These are phyloP conservation scores for Madurella mycetomatis DNA, from an alignment of 2,329 filamentous ascomycete genomes.

Conservation along the genomic window DNA sequence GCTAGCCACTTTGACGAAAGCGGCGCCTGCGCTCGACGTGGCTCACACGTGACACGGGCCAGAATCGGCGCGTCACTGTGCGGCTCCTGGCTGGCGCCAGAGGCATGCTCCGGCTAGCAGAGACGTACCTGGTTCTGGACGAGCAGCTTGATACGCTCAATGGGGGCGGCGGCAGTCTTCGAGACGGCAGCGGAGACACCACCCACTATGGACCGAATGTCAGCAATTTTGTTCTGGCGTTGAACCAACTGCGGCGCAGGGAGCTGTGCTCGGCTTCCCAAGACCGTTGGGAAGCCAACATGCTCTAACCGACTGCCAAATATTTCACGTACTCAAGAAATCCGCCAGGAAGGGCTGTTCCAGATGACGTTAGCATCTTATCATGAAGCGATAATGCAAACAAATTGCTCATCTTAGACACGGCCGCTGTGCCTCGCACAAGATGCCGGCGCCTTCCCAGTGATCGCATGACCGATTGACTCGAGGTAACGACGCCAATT, in stretches of 20 bases:
- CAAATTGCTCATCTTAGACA: not conserved
- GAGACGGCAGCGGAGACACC: constrained; percentile 99
- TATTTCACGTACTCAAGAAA: constrained; percentile 88
- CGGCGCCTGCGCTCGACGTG: not conserved
- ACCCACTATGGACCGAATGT: constrained; percentile 58
- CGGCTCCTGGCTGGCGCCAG: not conserved
- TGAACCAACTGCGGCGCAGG: constrained; percentile 15
- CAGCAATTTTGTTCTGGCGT: constrained; percentile 9
- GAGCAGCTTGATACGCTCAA: constrained; percentile 99
- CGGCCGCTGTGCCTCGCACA: not conserved
- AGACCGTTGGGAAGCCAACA: not conserved
- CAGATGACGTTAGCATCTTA: constrained; percentile 33
- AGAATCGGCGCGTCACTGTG: not conserved
- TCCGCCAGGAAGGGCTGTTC: constrained; percentile 87
- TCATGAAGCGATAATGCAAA: not conserved
- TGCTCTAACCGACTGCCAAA: not conserved
- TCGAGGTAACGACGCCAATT: constrained; percentile 22
- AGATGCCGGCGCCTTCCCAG: not conserved
- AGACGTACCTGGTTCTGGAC: constrained; percentile 98
- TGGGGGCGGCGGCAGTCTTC: constrained; percentile 99
- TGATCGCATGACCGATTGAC: constrained; percentile 12
- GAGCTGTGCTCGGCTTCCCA: too few relatives aligned
- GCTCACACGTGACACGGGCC: constrained; percentile 23
- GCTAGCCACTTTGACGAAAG: not conserved
- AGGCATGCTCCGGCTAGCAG: not conserved